These are phyloP conservation scores for Petasospora fabianii DNA, from an alignment of 1,139 yeast species.

Conservation along the genomic window DNA sequence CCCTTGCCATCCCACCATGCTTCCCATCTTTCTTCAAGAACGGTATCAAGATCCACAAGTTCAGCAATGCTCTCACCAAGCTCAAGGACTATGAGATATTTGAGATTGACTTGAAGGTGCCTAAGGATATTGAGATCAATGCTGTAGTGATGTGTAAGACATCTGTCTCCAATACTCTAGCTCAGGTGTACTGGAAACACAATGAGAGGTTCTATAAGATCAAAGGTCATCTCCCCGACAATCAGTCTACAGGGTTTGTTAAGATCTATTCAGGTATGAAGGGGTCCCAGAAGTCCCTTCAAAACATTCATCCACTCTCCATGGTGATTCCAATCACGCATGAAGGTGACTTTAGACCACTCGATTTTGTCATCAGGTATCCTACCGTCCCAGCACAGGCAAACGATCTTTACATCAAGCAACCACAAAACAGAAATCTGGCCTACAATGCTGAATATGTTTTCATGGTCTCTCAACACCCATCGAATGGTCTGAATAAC, in stretches of 20 bases:
- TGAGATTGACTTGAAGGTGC: conserved; percentile 72
- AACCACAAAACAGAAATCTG: conserved; percentile 75
- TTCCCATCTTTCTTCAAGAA: conserved; percentile 75
- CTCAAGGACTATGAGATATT: conserved; percentile 71
- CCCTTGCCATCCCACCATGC: conserved; percentile 77
- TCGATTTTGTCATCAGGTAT: conserved; percentile 66
- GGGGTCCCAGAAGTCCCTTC: conserved; percentile 57
- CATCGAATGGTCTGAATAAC: conserved; percentile 48
- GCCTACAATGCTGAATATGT: conserved; percentile 55
- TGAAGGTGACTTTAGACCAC: conserved; percentile 56
- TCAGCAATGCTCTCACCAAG: conserved; percentile 72
- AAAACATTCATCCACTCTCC: conserved; percentile 65
- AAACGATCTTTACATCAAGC: conserved; percentile 75
- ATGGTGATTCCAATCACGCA: conserved; percentile 78
- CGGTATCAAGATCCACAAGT: conserved; percentile 57
- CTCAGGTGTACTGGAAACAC: conserved; percentile 73
- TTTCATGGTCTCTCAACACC: conserved; percentile 63
- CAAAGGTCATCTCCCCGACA: conserved; percentile 76
- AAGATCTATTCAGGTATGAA: conserved; percentile 72
- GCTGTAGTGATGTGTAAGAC: conserved; percentile 28
- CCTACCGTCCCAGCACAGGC: conserved; percentile 67
- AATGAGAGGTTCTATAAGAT: conserved; percentile 66
- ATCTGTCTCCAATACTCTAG: conserved; percentile 39
- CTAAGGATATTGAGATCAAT: conserved; percentile 63
- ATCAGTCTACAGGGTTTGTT: conserved; percentile 63